phyloP scores from a whole-genome alignment of 2,329 filamentous ascomycete species.

The Hypoxylon sp. region DNA sequence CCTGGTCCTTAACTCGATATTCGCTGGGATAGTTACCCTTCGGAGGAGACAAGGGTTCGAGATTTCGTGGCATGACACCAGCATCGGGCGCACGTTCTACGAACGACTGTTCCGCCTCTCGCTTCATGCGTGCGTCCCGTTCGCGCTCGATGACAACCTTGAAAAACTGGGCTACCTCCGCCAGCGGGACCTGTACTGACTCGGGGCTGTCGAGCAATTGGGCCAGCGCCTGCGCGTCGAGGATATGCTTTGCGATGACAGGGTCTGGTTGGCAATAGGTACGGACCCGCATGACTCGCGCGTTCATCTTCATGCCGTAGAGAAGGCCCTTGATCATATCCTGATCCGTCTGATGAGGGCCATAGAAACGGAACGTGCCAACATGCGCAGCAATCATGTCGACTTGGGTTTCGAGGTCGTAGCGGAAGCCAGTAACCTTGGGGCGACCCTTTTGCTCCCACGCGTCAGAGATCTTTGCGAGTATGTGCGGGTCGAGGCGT shows the following conservation, averaged over 20 bases:
- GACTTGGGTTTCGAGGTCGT: slow-evolving; percentile 71
- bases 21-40: slow-evolving; percentile 24
- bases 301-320: slow-evolving; percentile 65
- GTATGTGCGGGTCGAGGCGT: slow-evolving; percentile 64
- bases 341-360: slow-evolving; percentile 58
- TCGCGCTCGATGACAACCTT: slow-evolving; percentile 64
- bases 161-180: slow-evolving; percentile 67
- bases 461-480: slow-evolving; percentile 63
- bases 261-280: slow-evolving; percentile 71
- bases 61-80: slow-evolving; percentile 9
- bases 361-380: slow-evolving; percentile 67
- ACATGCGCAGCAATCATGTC: slow-evolving; percentile 65
- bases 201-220: slow-evolving; percentile 62
- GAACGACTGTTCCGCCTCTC: slow-evolving; percentile 3
- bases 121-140: slow-evolving; percentile 38
- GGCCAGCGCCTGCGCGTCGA: slow-evolving; percentile 65
- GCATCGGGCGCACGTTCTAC: background rate
- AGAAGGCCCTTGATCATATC: slow-evolving; percentile 62
- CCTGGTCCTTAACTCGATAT: slow-evolving; percentile 34
- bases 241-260: slow-evolving; percentile 68
- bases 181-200: slow-evolving; percentile 59
- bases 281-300: slow-evolving; percentile 64
- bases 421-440: slow-evolving; percentile 68
- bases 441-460: slow-evolving; percentile 68
- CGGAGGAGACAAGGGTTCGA: slow-evolving; percentile 2